These are phyloP conservation scores for Balakata baccata DNA, from an alignment of 345 rosid species.

Conservation along the genomic window DNA sequence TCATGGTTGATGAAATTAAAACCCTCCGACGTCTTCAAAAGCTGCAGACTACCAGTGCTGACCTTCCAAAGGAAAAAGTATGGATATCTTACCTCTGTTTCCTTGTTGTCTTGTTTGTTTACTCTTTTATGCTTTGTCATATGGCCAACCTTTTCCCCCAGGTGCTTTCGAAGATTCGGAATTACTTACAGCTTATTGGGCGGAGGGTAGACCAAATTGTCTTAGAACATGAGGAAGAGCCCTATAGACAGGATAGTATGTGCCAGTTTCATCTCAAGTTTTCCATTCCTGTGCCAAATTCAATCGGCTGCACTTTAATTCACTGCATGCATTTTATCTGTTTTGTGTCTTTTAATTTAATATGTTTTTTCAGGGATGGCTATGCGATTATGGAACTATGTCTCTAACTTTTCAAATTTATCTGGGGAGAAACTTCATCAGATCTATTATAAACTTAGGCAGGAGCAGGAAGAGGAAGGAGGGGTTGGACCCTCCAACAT, in stretches of 20 bases:
- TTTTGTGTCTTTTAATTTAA: neutral
- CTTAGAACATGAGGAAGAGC: constrained; percentile 59
- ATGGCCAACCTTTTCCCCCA: constrained; percentile 23
- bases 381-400: constrained; percentile 86
- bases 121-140: neutral
- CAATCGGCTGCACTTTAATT: constrained; percentile 1
- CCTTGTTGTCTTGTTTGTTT: neutral
- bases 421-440: constrained; percentile 87
- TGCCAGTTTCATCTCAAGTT: constrained; percentile 6
- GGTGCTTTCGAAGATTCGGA: constrained; percentile 94
- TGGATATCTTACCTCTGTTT: neutral
- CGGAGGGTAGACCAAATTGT: constrained; percentile 79
- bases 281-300: neutral
- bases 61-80: constrained; percentile 96
- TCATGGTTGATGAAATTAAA: constrained; percentile 72
- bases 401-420: constrained; percentile 85
- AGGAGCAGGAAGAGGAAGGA: constrained; percentile 69
- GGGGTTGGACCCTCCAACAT: constrained; percentile 69
- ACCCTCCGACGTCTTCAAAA: constrained; percentile 76
- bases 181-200: constrained; percentile 88
- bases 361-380: constrained; percentile 65
- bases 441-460: constrained; percentile 84
- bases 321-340: neutral
- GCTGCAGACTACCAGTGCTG: constrained; percentile 92
- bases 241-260: constrained; percentile 86